These are phyloP conservation scores for Cenchrus fungigraminus DNA, from an alignment of 176 grass and related monocot species.

Conservation along the genomic window DNA sequence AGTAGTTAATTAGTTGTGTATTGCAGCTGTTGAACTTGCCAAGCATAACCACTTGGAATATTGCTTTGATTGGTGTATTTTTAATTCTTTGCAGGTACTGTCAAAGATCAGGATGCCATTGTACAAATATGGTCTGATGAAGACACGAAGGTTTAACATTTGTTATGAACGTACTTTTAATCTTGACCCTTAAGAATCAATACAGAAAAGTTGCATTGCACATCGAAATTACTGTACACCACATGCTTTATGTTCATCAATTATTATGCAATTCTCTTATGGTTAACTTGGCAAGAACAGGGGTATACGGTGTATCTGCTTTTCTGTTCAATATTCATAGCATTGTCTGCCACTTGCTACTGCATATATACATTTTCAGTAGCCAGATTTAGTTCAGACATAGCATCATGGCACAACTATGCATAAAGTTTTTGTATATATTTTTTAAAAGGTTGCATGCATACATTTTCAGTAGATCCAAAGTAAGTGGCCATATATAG, in stretches of 20 bases:
- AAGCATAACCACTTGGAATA: conserved; percentile 6
- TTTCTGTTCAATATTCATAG: conserved; percentile 23
- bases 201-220: neutral
- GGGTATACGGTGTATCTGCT: neutral
- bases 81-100: conserved; percentile 27
- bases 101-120: conserved; percentile 18
- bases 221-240: conserved; percentile 1
- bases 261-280: neutral
- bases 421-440: conserved; percentile 7
- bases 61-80: conserved; percentile 7
- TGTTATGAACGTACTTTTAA: conserved; percentile 37
- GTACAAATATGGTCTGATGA: conserved; percentile 35
- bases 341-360: conserved; percentile 11
- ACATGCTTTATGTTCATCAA: neutral
- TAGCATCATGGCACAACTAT: conserved; percentile 15
- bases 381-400: neutral
- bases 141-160: neutral
- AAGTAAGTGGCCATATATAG: conserved; percentile 12
- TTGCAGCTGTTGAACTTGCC: conserved; percentile 19
- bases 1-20: conserved; percentile 22
- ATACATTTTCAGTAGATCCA: conserved; percentile 1
- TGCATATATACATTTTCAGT: conserved; percentile 3
- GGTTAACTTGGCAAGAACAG: conserved; percentile 11
- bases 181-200: conserved; percentile 14
- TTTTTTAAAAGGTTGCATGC: neutral